phyloP scores from a whole-genome alignment of 257 asterid species.

The Lycium ferocissimum region DNA sequence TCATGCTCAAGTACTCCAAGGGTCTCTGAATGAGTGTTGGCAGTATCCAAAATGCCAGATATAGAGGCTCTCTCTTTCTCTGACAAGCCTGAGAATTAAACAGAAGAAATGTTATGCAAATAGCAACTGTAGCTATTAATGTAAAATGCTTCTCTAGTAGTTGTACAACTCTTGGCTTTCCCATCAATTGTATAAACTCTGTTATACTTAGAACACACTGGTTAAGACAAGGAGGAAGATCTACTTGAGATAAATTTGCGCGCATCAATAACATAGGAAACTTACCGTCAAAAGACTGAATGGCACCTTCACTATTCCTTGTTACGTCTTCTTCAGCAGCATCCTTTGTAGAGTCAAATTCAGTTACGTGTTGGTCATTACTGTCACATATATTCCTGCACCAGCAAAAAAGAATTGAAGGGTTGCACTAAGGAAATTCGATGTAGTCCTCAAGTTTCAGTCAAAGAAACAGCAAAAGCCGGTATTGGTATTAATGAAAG shows the following conservation, averaged over 20 bases:
- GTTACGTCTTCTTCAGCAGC: conserved; percentile 65
- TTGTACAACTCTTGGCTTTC: background rate
- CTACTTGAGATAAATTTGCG: background rate
- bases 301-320: conserved; percentile 52
- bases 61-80: conserved; percentile 61
- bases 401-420: conserved; percentile 12
- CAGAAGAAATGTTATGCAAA: conserved; percentile 9
- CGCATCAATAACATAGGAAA: background rate
- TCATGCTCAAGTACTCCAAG: conserved; percentile 55
- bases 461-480: background rate
- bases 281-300: conserved; percentile 61
- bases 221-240: background rate
- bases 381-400: conserved; percentile 59
- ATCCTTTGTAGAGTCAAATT: conserved; percentile 58
- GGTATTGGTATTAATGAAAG: background rate
- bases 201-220: background rate
- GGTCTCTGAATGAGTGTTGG: conserved; percentile 60
- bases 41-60: conserved; percentile 53
- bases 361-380: conserved; percentile 41
- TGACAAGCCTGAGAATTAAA: conserved; percentile 55
- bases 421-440: background rate
- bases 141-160: background rate
- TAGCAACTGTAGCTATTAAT: background rate
- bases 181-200: background rate
- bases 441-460: background rate